Evolutionary conservation across 1,284 basidiomycete species (phyloP), one percentile per base, ranked within the genome.

Genomic region (Trichosporon faecale): DNA sequence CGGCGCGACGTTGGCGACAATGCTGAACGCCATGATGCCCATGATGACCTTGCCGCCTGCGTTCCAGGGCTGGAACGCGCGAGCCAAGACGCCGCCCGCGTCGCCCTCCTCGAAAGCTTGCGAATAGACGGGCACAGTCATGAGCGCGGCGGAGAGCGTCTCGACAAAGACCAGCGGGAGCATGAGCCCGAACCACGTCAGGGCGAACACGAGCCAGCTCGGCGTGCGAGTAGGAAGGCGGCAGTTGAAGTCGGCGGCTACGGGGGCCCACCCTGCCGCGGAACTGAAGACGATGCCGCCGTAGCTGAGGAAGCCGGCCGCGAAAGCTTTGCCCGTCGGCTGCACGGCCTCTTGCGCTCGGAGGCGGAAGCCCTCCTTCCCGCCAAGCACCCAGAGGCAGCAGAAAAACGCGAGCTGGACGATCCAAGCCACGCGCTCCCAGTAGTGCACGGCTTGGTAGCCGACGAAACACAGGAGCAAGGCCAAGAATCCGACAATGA

Each of bases 361-460:
- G 3, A 87, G 78, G 37, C 88, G 84, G 68, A 85, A 86, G 1
- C 88, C 86, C 0, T 86, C 87, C 14, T 85, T 83, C 18, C 85
- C 85, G 0, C 87, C 88, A 1, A 89, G 79, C 18, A 87, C 89
- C 61, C 80, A 79, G 66, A 85, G 79, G 75, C 88, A 86, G 71
- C 86, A 81, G 84, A 88, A 88, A 75, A 89, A 85, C 76, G 88
- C 81, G 68, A 87, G 80, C 37, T 86, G 85, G 29, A 86, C 79
- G 11, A 88, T 85, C 89, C 89, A 91, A 8, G 88, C 86, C 71
- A 88, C 89, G 14, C 88, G 85, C 73, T 90, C 89, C 76, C 88
- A 89, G 68, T 85, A 76, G 75, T 89, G 88, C 12, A 89, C 83
- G 67, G 88, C 81, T 69, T 72, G 65, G 75, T 89, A 85, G 1